phyloP scores from a whole-genome alignment of 1,284 basidiomycete genomes.

The Xerocomus amazonicus region DNA sequence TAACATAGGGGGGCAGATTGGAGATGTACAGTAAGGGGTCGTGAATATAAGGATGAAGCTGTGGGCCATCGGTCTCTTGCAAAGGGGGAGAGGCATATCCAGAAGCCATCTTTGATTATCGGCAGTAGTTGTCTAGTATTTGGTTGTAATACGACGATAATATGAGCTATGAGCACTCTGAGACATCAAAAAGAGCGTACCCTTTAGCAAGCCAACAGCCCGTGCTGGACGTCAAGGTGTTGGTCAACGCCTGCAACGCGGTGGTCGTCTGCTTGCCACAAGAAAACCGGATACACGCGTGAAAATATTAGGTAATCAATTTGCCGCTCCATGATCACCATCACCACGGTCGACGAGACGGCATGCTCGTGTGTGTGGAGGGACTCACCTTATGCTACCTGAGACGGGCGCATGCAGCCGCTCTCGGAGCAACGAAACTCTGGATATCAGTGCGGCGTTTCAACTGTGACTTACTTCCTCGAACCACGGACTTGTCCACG shows the following conservation, averaged over 20 bases:
- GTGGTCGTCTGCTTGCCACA: slow-evolving; percentile 9
- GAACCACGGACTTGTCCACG: too few relatives aligned
- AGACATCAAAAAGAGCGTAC: slow-evolving; percentile 14
- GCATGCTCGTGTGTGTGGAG: too few relatives aligned
- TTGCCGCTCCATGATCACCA: too few relatives aligned
- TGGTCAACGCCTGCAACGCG: slow-evolving; percentile 21
- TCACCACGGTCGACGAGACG: too few relatives aligned
- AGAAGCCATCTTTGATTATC: slow-evolving; percentile 37
- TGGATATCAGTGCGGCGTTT: too few relatives aligned
- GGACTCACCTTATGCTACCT: neutral
- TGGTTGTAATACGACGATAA: slow-evolving; percentile 4
- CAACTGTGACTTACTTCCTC: too few relatives aligned
- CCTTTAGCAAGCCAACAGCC: slow-evolving; percentile 30
- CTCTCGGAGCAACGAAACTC: too few relatives aligned
- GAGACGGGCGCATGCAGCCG: neutral
- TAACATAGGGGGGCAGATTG: slow-evolving; percentile 63
- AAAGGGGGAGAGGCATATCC: slow-evolving; percentile 35
- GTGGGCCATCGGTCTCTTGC: slow-evolving; percentile 32
- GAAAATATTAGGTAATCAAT: slow-evolving; percentile 35
- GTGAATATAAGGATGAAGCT: slow-evolving; percentile 71
- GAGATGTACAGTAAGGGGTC: slow-evolving; percentile 77
- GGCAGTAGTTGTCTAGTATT: slow-evolving; percentile 18
- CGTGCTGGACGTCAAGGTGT: slow-evolving; percentile 30
- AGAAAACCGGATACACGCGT: slow-evolving; percentile 29
- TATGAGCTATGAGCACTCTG: neutral